Evolutionary conservation across 768 basidiomycete genomes (phyloP).

Genomic region (Kockovaella imperatae): DNA sequence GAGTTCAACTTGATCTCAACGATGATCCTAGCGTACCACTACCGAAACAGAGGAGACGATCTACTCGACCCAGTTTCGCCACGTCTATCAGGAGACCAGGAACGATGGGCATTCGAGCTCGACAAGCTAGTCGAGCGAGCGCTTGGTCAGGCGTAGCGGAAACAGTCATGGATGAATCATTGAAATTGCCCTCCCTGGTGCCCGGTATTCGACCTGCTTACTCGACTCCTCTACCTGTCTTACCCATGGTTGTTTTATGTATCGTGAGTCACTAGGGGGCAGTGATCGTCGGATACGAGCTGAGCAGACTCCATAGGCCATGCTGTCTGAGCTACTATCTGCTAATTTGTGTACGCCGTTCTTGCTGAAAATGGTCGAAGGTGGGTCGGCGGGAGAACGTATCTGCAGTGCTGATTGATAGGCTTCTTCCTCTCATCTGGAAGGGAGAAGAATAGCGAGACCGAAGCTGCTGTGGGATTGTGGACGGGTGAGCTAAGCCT

Average conservation of each 20-base stretch:
- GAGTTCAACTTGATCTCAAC: no score
- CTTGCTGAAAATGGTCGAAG: conserved; percentile 89
- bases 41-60: background rate
- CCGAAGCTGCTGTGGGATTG: conserved; percentile 76
- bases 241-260: conserved; percentile 87
- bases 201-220: conserved; percentile 43
- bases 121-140: background rate
- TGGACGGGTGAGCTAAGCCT: conserved; percentile 84
- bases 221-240: conserved; percentile 66
- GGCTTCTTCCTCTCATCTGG: conserved; percentile 39
- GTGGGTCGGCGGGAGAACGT: conserved; percentile 35
- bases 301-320: conserved; percentile 53
- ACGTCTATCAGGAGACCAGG: conserved; percentile 1
- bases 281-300: conserved; percentile 3
- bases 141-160: no score
- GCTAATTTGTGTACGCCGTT: conserved; percentile 91
- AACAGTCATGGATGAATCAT: conserved; percentile 6
- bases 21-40: background rate
- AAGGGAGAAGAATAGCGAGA: conserved; percentile 55
- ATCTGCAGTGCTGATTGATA: conserved; percentile 2
- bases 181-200: conserved; percentile 37
- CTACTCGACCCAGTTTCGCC: conserved; percentile 5
- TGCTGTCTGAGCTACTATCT: conserved; percentile 89
- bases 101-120: background rate
- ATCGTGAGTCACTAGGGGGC: conserved; percentile 55